Conservation (phyloP, 306 rosid genomes). For the Leucaena leucocephala region DNA sequence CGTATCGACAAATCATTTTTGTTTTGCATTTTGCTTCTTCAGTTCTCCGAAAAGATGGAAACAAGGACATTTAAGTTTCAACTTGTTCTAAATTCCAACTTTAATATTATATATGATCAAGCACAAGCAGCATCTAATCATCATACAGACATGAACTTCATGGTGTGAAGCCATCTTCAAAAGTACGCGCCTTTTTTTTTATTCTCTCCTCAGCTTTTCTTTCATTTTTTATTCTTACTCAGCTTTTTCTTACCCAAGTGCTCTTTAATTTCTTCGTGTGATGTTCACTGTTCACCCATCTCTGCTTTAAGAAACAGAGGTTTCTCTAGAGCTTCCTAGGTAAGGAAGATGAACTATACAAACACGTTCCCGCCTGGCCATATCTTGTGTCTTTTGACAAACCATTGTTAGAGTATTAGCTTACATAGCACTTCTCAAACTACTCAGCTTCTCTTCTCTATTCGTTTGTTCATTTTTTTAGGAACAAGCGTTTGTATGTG, state of each 20-base stretch:
- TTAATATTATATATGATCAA: not conserved
- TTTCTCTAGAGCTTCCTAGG: not conserved
- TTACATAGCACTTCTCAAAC: not conserved
- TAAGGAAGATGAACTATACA: not conserved
- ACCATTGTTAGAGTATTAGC: not conserved
- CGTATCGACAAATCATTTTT: not conserved
- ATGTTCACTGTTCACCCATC: not conserved
- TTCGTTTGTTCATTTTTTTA: not conserved
- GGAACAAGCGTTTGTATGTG: not conserved
- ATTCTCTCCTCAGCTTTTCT: not conserved
- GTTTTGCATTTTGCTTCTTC: not conserved
- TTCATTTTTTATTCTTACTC: not conserved
- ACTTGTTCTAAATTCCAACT: not conserved
- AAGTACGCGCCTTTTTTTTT: too few relatives aligned
- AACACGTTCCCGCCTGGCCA: not conserved
- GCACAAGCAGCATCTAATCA: not conserved
- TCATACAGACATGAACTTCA: not conserved
- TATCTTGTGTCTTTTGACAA: not conserved
- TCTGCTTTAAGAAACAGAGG: not conserved
- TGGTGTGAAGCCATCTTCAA: not conserved
- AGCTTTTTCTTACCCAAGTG: not conserved
- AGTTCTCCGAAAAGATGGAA: not conserved
- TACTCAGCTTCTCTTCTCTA: not conserved
- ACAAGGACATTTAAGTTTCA: not conserved
- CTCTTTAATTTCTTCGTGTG: not conserved